Evolutionary conservation across 352 stramenopile species (phyloP).

Genomic region (Globisporangium iwayamae): DNA sequence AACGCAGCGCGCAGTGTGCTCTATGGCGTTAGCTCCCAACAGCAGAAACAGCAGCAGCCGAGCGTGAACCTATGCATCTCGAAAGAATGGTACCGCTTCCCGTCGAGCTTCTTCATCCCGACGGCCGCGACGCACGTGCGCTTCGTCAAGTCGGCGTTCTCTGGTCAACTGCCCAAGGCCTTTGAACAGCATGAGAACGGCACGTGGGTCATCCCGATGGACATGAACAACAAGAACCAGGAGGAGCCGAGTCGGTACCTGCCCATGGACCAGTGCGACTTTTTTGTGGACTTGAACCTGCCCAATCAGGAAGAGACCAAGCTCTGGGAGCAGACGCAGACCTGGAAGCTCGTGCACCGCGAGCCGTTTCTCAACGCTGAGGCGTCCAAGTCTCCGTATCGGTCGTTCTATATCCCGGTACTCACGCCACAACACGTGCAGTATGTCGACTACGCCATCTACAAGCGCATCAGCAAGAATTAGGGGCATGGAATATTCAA

Average conservation of each 20-base stretch:
- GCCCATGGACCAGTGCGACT: slow-evolving; percentile 76
- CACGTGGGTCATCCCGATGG: slow-evolving; percentile 51
- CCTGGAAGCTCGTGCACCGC: slow-evolving; percentile 51
- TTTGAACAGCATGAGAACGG: slow-evolving; percentile 77
- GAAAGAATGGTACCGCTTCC: slow-evolving; percentile 98
- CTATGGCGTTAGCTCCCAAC: not conserved
- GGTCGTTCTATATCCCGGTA: slow-evolving; percentile 76
- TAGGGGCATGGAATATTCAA: not conserved
- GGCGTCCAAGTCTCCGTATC: slow-evolving; percentile 54
- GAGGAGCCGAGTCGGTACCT: slow-evolving; percentile 91
- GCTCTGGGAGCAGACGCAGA: slow-evolving; percentile 48
- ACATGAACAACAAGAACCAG: slow-evolving; percentile 94
- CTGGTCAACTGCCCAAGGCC: slow-evolving; percentile 91
- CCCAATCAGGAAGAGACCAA: slow-evolving; percentile 57
- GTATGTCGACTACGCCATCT: slow-evolving; percentile 64
- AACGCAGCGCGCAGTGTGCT: slow-evolving; percentile 26
- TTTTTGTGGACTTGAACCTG: slow-evolving; percentile 85
- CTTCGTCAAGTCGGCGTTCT: slow-evolving; percentile 93
- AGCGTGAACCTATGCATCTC: slow-evolving; percentile 88
- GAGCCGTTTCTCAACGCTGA: slow-evolving; percentile 64
- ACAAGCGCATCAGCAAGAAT: slow-evolving; percentile 37
- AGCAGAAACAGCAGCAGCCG: slow-evolving; percentile 2
- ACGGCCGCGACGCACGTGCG: slow-evolving; percentile 65
- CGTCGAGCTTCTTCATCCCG: slow-evolving; percentile 95
- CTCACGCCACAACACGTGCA: slow-evolving; percentile 49